Base-by-base conservation (phyloP, 2,329 filamentous ascomycete species). In the Aspergillus hortae region DNA sequence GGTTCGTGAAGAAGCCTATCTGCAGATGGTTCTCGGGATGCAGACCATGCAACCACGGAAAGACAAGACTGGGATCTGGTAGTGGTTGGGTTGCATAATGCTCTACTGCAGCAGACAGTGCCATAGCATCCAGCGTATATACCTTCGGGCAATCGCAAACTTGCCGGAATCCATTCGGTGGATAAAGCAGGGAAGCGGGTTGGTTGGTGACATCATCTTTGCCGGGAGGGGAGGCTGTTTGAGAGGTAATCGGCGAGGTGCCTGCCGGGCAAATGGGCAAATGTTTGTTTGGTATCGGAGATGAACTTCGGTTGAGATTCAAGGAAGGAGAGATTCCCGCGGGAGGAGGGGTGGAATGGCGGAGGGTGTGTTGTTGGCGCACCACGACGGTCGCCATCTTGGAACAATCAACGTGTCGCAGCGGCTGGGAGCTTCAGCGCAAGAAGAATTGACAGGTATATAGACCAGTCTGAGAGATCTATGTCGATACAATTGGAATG, bases 11-110 rank as follows among this genome's bases (percentile, higher is more conserved):
- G 76, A 96, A 97, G 6, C 88, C 83, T 55, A 94, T 81, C 66
- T 99, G 94, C 49, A 96, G 81, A 55, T 90, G 85, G 66, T 99
- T 99, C 55, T 88, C 84, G 0, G 89, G 86, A 65, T 97, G 92
- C 38, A 97, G 76, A 21, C 94, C 94, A 73, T 99, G 94, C 21
- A 96, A 79, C 94, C 94, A 99, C 2, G 94, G 94, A 65, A 97
- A 99, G 56, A 97, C 89, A 55, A 85, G 80, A n/a, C 87, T 83
- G 0, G 94, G 85, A 51, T 92, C 85, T 6, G 94, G 92, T 21
- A 97, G 78, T 1, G 91, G 87, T 64, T 95, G 90, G 2, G 85
- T 81, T 3, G 92, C 83, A 53, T 85, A 76, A 63, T 92, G 83
- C 58, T 95, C 85, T 32, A 97, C 67, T 1, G 92, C 90, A 43